These are phyloP conservation scores for Neurospora cerealis DNA, from an alignment of 495 filamentous ascomycete genomes.

Conservation along the genomic window DNA sequence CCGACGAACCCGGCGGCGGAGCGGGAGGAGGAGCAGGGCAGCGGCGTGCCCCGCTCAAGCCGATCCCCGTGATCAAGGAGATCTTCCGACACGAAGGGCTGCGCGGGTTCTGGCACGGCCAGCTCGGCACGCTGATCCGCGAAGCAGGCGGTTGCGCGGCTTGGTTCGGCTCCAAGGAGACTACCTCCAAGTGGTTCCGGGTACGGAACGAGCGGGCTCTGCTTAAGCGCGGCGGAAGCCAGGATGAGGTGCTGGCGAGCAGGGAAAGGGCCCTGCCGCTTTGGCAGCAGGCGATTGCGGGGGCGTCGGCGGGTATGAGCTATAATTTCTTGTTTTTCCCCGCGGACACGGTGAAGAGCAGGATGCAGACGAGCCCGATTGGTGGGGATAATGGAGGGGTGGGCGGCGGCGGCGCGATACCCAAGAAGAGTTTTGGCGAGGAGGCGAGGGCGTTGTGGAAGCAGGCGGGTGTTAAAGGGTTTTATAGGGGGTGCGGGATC, in stretches of 20 bases:
- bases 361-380: slow-evolving; percentile 86
- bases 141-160: slow-evolving; percentile 89
- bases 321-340: slow-evolving; percentile 98
- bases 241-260: slow-evolving; percentile 19
- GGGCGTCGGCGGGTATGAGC: slow-evolving; percentile 82
- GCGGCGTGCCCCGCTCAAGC: slow-evolving; percentile 14
- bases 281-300: slow-evolving; percentile 76
- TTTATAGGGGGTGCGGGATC: slow-evolving; percentile 93
- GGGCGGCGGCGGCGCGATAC: slow-evolving; percentile 15
- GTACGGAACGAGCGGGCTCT: slow-evolving; percentile 27
- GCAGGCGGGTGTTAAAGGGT: slow-evolving; percentile 66
- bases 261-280: slow-evolving; percentile 42
- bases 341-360: slow-evolving; percentile 90
- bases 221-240: neutral
- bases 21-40: slow-evolving; percentile 6
- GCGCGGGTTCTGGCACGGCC: slow-evolving; percentile 87
- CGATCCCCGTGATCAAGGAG: slow-evolving; percentile 54
- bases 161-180: slow-evolving; percentile 95
- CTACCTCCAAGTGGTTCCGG: slow-evolving; percentile 54
- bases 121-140: slow-evolving; percentile 83
- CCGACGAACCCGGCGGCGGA: slow-evolving; percentile 19
- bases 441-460: slow-evolving; percentile 65
- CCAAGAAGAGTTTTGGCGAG: slow-evolving; percentile 50
- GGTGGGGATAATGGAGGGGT: neutral
- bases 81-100: slow-evolving; percentile 75